These are phyloP conservation scores for Pseudophaeomoniella oleicola DNA, from an alignment of 2,329 filamentous ascomycete genomes.

Conservation along the genomic window DNA sequence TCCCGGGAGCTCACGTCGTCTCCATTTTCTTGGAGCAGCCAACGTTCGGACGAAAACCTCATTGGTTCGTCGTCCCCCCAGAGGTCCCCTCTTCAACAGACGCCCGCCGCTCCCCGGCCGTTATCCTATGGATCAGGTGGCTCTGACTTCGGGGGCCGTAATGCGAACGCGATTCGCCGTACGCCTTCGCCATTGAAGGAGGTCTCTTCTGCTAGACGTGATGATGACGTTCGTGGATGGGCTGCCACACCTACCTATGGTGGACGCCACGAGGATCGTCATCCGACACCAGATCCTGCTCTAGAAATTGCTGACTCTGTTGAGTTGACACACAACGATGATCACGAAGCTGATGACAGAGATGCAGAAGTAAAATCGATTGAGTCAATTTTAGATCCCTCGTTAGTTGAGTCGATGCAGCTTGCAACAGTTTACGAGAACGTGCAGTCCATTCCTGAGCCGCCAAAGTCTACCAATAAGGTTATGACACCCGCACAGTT, in stretches of 20 bases:
- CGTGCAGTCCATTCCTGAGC: conserved; percentile 16
- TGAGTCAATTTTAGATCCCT: conserved; percentile 15
- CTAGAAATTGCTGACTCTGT: too few relatives aligned
- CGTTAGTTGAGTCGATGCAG: conserved; percentile 27
- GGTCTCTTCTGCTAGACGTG: neutral
- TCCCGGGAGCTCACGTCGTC: conserved; percentile 30
- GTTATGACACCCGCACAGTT: conserved; percentile 87
- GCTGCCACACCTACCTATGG: neutral
- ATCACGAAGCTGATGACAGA: too few relatives aligned
- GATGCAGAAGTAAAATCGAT: neutral
- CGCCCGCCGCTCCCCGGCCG: too few relatives aligned
- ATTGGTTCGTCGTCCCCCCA: conserved; percentile 24
- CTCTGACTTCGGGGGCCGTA: too few relatives aligned
- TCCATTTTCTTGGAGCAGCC: conserved; percentile 38
- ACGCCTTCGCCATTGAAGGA: neutral
- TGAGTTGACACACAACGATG: too few relatives aligned
- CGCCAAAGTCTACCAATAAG: conserved; percentile 41
- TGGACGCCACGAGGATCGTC: neutral
- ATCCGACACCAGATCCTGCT: too few relatives aligned
- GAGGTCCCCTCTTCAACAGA: neutral
- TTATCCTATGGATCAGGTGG: too few relatives aligned
- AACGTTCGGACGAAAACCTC: conserved; percentile 34
- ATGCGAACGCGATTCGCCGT: neutral
- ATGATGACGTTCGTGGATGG: neutral
- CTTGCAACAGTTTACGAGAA: conserved; percentile 31